Percentiles rank a stretch among this genome's conserved stretches.
These are phyloP conservation scores for Suillus discolor DNA, from an alignment of 768 basidiomycete species.

Conservation along the genomic window DNA sequence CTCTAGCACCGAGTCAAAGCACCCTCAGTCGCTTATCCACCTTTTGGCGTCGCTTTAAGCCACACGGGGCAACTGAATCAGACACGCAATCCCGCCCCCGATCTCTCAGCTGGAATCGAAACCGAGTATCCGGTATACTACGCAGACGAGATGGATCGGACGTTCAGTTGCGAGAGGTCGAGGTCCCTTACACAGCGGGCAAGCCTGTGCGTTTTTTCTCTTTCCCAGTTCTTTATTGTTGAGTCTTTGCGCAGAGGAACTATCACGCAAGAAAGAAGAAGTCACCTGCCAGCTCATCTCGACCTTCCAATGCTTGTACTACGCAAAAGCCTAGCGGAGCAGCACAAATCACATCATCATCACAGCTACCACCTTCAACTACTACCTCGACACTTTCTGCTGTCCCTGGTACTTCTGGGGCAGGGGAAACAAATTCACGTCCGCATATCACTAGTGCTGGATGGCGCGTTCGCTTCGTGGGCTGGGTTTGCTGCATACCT, in stretches of 20 bases:
- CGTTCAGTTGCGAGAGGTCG: neutral
- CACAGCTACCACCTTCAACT: neutral
- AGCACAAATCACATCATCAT: neutral
- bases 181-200: neutral
- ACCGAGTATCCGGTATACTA: neutral
- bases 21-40: neutral
- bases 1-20: neutral
- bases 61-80: neutral
- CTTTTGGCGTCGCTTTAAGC: neutral
- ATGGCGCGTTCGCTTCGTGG: neutral
- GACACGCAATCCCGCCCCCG: neutral
- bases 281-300: neutral
- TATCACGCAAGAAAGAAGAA: neutral
- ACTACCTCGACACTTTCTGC: neutral
- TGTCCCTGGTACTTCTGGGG: neutral
- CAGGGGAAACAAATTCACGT: neutral
- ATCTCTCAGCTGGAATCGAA: neutral
- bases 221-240: neutral
- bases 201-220: neutral
- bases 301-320: neutral
- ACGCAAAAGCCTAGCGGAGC: neutral
- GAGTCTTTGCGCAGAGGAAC: neutral
- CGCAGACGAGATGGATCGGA: neutral
- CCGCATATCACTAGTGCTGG: neutral
- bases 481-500: neutral